phyloP scores from a whole-genome alignment of 2,329 filamentous ascomycete species.

The Magnaporthiopsis poae region DNA sequence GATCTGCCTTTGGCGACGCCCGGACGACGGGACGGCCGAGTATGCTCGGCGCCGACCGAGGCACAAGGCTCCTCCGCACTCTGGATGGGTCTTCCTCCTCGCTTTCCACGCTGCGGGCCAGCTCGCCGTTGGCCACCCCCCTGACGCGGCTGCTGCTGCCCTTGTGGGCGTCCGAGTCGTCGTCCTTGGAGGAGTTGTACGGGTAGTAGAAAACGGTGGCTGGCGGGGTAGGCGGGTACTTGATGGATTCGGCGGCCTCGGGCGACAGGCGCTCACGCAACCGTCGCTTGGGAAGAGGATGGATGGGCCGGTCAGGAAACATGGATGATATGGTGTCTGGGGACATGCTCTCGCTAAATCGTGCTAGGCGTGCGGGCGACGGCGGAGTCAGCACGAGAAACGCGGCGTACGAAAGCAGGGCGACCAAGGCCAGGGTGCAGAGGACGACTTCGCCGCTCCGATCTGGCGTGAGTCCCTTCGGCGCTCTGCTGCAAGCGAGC shows the following conservation, averaged over 20 bases:
- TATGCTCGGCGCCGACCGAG: conserved; percentile 38
- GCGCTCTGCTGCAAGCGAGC: neutral
- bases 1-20: conserved; percentile 34
- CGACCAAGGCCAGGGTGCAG: neutral
- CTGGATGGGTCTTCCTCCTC: conserved; percentile 46
- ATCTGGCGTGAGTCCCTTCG: neutral
- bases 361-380: conserved; percentile 21
- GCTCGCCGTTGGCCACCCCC: conserved; percentile 31
- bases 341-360: conserved; percentile 46
- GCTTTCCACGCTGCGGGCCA: conserved; percentile 41
- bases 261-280: conserved; percentile 79
- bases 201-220: conserved; percentile 73
- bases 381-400: conserved; percentile 9
- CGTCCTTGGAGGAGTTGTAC: conserved; percentile 41
- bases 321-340: conserved; percentile 69
- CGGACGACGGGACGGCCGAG: conserved; percentile 32
- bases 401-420: neutral
- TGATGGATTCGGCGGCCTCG: conserved; percentile 71
- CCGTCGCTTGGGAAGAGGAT: conserved; percentile 79
- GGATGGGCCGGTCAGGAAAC: conserved; percentile 84
- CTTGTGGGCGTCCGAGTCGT: conserved; percentile 24
- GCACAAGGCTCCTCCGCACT: conserved; percentile 29
- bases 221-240: conserved; percentile 68
- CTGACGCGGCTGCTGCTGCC: conserved; percentile 4
- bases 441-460: neutral